phyloP scores from a whole-genome alignment of 192 early-diverging fungal species.

The Oehlia diaphana region DNA sequence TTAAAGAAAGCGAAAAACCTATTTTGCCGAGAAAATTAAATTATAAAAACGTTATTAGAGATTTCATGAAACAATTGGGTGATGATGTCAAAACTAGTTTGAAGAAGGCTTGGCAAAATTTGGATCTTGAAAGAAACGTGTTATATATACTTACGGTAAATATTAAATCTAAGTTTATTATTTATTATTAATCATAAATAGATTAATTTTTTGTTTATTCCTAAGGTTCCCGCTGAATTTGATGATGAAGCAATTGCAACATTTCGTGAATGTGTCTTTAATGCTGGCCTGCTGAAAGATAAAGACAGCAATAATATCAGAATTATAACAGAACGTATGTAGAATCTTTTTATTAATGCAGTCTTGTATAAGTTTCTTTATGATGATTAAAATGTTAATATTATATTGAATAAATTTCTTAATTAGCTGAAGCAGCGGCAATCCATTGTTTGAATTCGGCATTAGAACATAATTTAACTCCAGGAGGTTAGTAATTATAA shows the following conservation, averaged over 20 bases:
- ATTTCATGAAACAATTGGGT: slow-evolving; percentile 9
- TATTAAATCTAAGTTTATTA: too few species aligned
- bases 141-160: neutral
- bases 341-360: too few species aligned
- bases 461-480: neutral
- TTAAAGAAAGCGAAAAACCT: neutral
- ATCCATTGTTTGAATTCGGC: slow-evolving; percentile 11
- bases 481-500: neutral
- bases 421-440: slow-evolving; percentile 25
- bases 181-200: too few species aligned
- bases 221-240: neutral
- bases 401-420: neutral
- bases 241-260: neutral
- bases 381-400: too few species aligned
- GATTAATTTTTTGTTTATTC: too few species aligned
- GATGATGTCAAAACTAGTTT: neutral
- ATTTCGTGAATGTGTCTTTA: slow-evolving; percentile 12
- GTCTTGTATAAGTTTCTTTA: too few species aligned
- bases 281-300: neutral
- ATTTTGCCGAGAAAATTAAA: neutral
- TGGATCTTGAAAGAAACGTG: neutral
- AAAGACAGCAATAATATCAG: neutral
- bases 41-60: slow-evolving; percentile 1
- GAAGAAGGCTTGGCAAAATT: neutral
- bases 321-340: slow-evolving; percentile 5